Percentiles rank a stretch among this genome's conserved stretches.
These are phyloP conservation scores for Colletotrichum euphorbiae DNA, from an alignment of 2,329 filamentous ascomycete genomes.

Conservation along the genomic window DNA sequence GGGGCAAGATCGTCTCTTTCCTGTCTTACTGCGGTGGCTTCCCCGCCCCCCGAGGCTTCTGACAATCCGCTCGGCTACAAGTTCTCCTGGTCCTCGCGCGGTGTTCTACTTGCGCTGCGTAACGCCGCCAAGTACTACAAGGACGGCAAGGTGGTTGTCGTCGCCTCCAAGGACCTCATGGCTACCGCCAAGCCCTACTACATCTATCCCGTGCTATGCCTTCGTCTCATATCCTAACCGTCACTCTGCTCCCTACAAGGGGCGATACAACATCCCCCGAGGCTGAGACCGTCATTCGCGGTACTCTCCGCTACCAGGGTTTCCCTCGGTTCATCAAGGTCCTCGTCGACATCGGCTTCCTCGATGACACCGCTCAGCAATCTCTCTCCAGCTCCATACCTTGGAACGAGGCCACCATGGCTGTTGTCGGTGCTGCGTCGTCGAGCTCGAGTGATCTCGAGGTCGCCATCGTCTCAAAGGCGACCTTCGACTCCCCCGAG, in stretches of 20 bases:
- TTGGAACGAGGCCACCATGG: constrained; percentile 88
- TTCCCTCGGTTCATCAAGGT: constrained; percentile 92
- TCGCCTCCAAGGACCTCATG: constrained; percentile 79
- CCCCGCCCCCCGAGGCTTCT: constrained; percentile 76
- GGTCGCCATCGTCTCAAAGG: constrained; percentile 79
- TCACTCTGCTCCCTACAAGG: constrained; percentile 87
- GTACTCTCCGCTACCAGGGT: constrained; percentile 79
- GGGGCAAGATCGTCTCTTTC: constrained; percentile 88
- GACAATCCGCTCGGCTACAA: constrained; percentile 96
- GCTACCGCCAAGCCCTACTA: constrained; percentile 87
- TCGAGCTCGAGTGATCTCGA: constrained; percentile 76
- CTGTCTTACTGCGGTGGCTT: constrained; percentile 87
- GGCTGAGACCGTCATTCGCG: constrained; percentile 86
- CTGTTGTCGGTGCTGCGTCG: constrained; percentile 78
- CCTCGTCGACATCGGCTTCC: constrained; percentile 90
- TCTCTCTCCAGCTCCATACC: constrained; percentile 74
- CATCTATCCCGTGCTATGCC: constrained; percentile 88
- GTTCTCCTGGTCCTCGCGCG: constrained; percentile 84
- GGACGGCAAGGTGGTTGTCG: constrained; percentile 78
- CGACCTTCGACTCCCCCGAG: constrained; percentile 75
- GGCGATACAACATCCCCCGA: constrained; percentile 94
- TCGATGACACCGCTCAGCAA: constrained; percentile 75
- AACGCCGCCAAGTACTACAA: constrained; percentile 88
- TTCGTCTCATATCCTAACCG: constrained; percentile 96
- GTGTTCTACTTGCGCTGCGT: constrained; percentile 86